These are phyloP conservation scores for Tausonia pullulans DNA, from an alignment of 1,284 basidiomycete genomes.

Conservation along the genomic window DNA sequence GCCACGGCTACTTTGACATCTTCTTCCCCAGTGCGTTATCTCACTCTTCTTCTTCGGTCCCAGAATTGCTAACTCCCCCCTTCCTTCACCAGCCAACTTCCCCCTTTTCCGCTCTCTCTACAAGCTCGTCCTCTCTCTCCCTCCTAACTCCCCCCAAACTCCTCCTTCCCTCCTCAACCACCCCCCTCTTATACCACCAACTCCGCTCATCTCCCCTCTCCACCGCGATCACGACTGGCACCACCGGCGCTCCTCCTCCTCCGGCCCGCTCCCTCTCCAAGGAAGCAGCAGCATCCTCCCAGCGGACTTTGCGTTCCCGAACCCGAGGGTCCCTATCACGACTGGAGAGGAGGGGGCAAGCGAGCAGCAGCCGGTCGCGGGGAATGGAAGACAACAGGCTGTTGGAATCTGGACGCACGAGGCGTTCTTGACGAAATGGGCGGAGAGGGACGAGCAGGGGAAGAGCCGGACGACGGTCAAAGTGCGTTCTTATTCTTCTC, in stretches of 20 bases:
- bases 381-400: slow-evolving; percentile 18
- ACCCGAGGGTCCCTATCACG: slow-evolving; percentile 18
- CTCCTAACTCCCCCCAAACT: slow-evolving; percentile 33
- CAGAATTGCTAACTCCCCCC: slow-evolving; percentile 20
- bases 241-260: neutral
- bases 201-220: slow-evolving; percentile 17
- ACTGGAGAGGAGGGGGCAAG: slow-evolving; percentile 16
- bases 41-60: neutral
- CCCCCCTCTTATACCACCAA: slow-evolving; percentile 22
- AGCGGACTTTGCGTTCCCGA: slow-evolving; percentile 23
- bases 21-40: slow-evolving; percentile 76
- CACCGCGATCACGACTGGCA: slow-evolving; percentile 13
- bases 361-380: neutral
- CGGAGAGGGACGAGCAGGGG: slow-evolving; percentile 24
- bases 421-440: slow-evolving; percentile 30
- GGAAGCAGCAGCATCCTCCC: neutral
- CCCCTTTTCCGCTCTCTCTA: slow-evolving; percentile 75
- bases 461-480: slow-evolving; percentile 25
- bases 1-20: slow-evolving; percentile 96
- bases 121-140: slow-evolving; percentile 48
- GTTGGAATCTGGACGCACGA: slow-evolving; percentile 31
- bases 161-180: slow-evolving; percentile 28
- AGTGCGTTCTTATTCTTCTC: too few species aligned
- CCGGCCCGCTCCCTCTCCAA: neutral
- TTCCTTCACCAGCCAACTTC: slow-evolving; percentile 48